Conservation (phyloP, 768 basidiomycete genomes). For the Scleroderma bovista region DNA sequence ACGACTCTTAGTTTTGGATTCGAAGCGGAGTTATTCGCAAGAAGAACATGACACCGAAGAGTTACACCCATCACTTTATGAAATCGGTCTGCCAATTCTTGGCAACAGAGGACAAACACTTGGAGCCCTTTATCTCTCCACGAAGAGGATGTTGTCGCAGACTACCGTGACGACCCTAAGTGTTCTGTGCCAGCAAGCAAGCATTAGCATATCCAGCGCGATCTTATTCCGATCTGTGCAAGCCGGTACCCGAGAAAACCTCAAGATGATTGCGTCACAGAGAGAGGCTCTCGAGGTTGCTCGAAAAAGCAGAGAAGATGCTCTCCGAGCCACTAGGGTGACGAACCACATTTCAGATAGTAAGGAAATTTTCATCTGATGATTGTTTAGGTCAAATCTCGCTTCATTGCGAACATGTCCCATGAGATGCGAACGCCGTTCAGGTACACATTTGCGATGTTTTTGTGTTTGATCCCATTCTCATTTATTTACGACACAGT, state of each 20-base stretch:
- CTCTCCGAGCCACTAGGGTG: conserved; percentile 68
- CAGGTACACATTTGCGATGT: conserved; percentile 36
- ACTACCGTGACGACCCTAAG: conserved; percentile 58
- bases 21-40: conserved; percentile 54
- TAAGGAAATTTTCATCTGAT: not conserved
- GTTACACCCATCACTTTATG: conserved; percentile 57
- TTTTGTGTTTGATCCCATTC: not conserved
- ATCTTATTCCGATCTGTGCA: conserved; percentile 72
- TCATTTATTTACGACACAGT: conserved; percentile 26
- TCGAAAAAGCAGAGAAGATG: conserved; percentile 64
- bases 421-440: conserved; percentile 76
- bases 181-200: conserved; percentile 67
- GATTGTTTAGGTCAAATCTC: conserved; percentile 59
- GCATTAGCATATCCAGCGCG: conserved; percentile 70
- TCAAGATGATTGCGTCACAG: conserved; percentile 74
- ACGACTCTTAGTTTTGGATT: conserved; percentile 48
- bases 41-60: conserved; percentile 63
- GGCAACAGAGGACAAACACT: conserved; percentile 74
- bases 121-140: conserved; percentile 63
- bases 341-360: conserved; percentile 1
- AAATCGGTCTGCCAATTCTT: conserved; percentile 66
- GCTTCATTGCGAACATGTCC: conserved; percentile 73
- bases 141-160: conserved; percentile 58
- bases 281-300: conserved; percentile 65
- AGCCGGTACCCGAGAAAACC: conserved; percentile 65